A percentile compares a stretch with the other conserved stretches of the same genome.
phyloP scores from a whole-genome alignment of 2,329 filamentous ascomycete species.

The Colletotrichum gigasporum region DNA sequence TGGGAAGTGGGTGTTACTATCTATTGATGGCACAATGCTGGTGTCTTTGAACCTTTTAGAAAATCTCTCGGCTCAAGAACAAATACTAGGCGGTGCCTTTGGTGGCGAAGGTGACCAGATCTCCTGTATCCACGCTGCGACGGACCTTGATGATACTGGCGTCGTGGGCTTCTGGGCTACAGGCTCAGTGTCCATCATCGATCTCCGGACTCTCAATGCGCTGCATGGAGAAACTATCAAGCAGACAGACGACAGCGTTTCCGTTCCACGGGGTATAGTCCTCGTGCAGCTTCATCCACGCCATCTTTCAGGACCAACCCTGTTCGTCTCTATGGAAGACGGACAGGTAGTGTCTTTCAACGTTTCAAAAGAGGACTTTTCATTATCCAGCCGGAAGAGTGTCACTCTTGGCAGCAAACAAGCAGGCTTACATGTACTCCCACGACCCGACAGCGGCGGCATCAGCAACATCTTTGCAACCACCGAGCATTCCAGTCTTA shows the following conservation, averaged over 20 bases:
- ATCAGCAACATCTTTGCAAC: constrained; percentile 89
- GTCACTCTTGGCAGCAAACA: constrained; percentile 88
- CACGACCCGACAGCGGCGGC: constrained; percentile 63
- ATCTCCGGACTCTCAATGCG: constrained; percentile 71
- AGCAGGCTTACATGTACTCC: constrained; percentile 81
- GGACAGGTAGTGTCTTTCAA: constrained; percentile 89
- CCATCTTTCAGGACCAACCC: constrained; percentile 67
- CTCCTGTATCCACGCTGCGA: constrained; percentile 82
- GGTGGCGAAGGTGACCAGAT: constrained; percentile 70
- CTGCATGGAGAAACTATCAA: constrained; percentile 72
- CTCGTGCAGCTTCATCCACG: constrained; percentile 81
- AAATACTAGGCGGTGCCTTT: constrained; percentile 65
- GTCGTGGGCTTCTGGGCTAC: constrained; percentile 89
- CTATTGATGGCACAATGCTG: constrained; percentile 78
- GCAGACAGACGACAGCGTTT: constrained; percentile 71
- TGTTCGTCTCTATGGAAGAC: constrained; percentile 92
- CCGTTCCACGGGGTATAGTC: constrained; percentile 83
- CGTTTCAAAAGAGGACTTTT: constrained; percentile 68
- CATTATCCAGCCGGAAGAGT: constrained; percentile 78
- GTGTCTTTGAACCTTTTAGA: constrained; percentile 72
- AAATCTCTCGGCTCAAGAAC: constrained; percentile 66
- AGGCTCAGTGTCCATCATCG: constrained; percentile 80
- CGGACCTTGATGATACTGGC: constrained; percentile 70
- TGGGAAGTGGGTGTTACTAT: constrained; percentile 73
- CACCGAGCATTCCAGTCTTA: constrained; percentile 92